phyloP scores from a whole-genome alignment of 129 eudicot species.

The Helichrysum umbraculigerum region DNA sequence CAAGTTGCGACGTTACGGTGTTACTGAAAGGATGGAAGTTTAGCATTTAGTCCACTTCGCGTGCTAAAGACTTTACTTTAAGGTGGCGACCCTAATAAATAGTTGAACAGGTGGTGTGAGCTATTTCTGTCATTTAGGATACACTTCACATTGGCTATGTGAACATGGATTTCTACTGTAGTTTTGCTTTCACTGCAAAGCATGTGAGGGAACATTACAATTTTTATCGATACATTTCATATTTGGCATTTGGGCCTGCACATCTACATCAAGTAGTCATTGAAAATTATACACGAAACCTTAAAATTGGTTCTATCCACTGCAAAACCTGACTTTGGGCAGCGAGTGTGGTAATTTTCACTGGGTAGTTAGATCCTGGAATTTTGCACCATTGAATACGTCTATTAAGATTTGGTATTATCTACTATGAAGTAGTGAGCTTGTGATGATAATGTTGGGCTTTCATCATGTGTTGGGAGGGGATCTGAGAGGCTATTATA shows the following conservation, averaged over 20 bases:
- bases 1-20: constrained; percentile 12
- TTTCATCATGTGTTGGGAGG: constrained; percentile 19
- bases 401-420: background rate
- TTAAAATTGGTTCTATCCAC: constrained; percentile 2
- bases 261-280: background rate
- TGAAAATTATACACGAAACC: background rate
- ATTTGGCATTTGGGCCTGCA: too few relatives aligned
- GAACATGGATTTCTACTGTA: constrained; percentile 3
- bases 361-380: constrained; percentile 14
- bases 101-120: background rate
- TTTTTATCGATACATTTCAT: constrained; percentile 20
- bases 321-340: constrained; percentile 6
- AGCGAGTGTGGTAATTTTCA: constrained; percentile 1
- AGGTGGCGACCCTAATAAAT: constrained; percentile 10
- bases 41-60: constrained; percentile 13
- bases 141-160: constrained; percentile 9
- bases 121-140: background rate
- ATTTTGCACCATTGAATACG: background rate
- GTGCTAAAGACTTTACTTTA: constrained; percentile 10
- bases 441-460: constrained; percentile 16
- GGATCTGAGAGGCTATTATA: background rate
- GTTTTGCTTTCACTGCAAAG: background rate
- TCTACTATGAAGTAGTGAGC: background rate
- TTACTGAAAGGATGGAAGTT: constrained; percentile 16
- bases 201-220: background rate